These are phyloP conservation scores for Ogataea siamensis DNA, from an alignment of 805 yeast species.

Conservation along the genomic window DNA sequence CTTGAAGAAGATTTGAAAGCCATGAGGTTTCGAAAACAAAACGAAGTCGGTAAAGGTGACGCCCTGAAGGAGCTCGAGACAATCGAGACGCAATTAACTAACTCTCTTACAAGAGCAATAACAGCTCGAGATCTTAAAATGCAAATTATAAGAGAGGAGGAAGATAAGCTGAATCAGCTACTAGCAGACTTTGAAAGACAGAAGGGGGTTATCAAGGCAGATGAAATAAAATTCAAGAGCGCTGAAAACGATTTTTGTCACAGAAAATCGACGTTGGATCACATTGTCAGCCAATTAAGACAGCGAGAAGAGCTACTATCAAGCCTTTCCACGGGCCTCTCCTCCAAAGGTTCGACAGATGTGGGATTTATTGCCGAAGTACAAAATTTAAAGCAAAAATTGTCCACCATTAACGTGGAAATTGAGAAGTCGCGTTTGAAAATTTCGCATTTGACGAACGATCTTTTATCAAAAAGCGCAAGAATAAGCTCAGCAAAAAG, in stretches of 20 bases:
- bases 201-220: constrained; percentile 22
- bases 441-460: constrained; percentile 54
- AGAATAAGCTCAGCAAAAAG: constrained; percentile 52
- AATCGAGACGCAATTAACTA: constrained; percentile 53
- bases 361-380: constrained; percentile 78
- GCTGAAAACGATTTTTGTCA: constrained; percentile 46
- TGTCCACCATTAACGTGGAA: constrained; percentile 51
- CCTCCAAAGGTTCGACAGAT: constrained; percentile 71
- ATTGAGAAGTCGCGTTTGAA: constrained; percentile 61
- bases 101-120: constrained; percentile 63
- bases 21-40: constrained; percentile 50
- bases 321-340: constrained; percentile 84
- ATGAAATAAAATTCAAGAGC: constrained; percentile 37
- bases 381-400: constrained; percentile 54
- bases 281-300: constrained; percentile 45
- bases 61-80: constrained; percentile 57
- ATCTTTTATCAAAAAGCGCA: constrained; percentile 43
- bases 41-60: constrained; percentile 60
- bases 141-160: constrained; percentile 59
- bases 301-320: constrained; percentile 77
- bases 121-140: constrained; percentile 58
- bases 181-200: background rate
- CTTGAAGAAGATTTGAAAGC: constrained; percentile 60
- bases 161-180: constrained; percentile 33
- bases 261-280: constrained; percentile 43